These are phyloP conservation scores for Sporisorium sorghi DNA, from an alignment of 1,284 basidiomycete species.

Conservation along the genomic window DNA sequence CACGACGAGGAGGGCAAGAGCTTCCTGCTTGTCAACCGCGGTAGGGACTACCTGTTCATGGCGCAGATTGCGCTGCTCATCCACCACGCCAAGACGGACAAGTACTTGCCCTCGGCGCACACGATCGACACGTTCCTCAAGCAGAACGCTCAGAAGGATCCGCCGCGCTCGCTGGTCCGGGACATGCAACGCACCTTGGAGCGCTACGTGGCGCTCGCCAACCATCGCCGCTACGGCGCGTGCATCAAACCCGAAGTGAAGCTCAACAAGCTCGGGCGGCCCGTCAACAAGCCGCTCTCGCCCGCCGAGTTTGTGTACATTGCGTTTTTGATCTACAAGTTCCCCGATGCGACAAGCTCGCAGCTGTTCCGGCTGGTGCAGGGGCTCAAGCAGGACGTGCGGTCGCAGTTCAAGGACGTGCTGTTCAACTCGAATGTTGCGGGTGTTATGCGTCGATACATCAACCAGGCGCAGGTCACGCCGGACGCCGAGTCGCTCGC, in stretches of 20 bases:
- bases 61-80: constrained; percentile 53
- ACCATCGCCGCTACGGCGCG: constrained; percentile 33
- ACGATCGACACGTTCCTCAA: constrained; percentile 42
- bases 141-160: constrained; percentile 16
- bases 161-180: constrained; percentile 8
- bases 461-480: constrained; percentile 14
- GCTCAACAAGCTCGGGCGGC: constrained; percentile 17
- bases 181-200: constrained; percentile 35
- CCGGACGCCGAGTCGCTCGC: constrained; percentile 11
- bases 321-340: constrained; percentile 43
- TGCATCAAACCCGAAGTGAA: constrained; percentile 44
- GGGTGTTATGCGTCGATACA: constrained; percentile 30
- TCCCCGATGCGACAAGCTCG: constrained; percentile 22
- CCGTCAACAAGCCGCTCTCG: constrained; percentile 36
- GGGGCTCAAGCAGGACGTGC: constrained; percentile 39
- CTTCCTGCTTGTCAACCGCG: constrained; percentile 35
- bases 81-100: background rate
- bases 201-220: constrained; percentile 44
- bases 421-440: constrained; percentile 40
- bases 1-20: constrained; percentile 35
- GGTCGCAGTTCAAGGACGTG: constrained; percentile 50
- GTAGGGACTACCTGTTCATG: constrained; percentile 50
- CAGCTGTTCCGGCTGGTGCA: constrained; percentile 43
- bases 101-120: constrained; percentile 31
- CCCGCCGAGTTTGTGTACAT: constrained; percentile 55